Evolutionary conservation across 2,329 filamentous ascomycete genomes (phyloP), one percentile per base, ranked within the genome.

Genomic region (Magnaporthiopsis incrustans): DNA sequence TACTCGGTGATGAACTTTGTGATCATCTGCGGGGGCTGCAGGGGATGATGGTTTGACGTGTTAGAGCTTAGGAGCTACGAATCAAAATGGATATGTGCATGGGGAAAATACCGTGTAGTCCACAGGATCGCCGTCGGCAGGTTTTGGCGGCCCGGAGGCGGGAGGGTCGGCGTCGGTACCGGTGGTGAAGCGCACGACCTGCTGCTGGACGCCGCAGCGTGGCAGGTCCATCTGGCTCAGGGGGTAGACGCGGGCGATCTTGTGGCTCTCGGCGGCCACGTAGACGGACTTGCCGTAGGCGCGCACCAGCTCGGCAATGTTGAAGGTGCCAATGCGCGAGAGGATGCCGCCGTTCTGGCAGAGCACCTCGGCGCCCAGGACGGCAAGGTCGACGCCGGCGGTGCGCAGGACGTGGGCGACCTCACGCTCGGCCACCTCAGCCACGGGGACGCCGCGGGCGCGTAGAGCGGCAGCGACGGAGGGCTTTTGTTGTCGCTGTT

Each of bases 261-360:
- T 99, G 81, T 99, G 95, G 71, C 91, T 96, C 79, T 99, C 95
- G 1, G 90, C 90, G 6, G 95, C 92, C 25, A 97, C 92, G 72
- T 96, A 97, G 70, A 98, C 91, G 56, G 88, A 85, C 59, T 80
- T 80, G 33, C 77, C 74, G 66, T 84, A 83, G 18, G 84, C 84
- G 70, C 88, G 88, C 6, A 93, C 92, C 63, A 97, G 79, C 69
- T 92, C 80, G 2, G 91, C 93, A 69, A 98, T 89, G 78, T 97
- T 92, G 70, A 91, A 94, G 2, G 85, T 87, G 63, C 94, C 94
- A 77, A 98, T 85, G 61, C 93, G 82, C 30, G 90, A 94, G 69
- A 99, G 91, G 69, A 98, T 89, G 53, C 94, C 94, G 61, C 95
- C 95, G 73, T 97, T 96, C 72, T 96, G 91, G 26, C 96, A 91